Evolutionary conservation across 1,284 basidiomycete genomes (phyloP).

Genomic region (Puccinia triticina): DNA sequence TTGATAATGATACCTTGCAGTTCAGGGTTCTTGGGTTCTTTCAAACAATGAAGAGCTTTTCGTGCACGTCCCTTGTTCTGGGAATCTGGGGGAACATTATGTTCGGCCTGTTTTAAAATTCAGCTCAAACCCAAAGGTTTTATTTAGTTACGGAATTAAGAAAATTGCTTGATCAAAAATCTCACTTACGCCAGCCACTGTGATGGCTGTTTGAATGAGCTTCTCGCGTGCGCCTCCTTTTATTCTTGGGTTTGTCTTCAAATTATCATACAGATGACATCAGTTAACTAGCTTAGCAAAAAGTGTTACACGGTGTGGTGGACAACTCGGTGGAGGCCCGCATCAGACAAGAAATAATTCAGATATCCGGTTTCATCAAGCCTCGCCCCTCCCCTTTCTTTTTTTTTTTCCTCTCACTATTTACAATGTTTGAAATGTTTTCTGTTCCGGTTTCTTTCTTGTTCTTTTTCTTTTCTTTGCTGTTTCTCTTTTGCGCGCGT

Average conservation of each 20-base stretch:
- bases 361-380: too few species aligned
- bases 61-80: background rate
- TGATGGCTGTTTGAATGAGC: background rate
- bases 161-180: background rate
- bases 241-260: background rate
- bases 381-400: too few species aligned
- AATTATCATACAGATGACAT: background rate
- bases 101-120: slow-evolving; percentile 13
- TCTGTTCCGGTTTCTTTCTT: too few species aligned
- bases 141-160: background rate
- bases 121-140: background rate
- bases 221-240: slow-evolving; percentile 1
- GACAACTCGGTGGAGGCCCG: too few species aligned
- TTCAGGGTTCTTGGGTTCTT: slow-evolving; percentile 2
- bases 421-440: too few species aligned
- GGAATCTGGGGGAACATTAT: slow-evolving; percentile 8
- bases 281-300: background rate
- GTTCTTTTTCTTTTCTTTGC: too few species aligned
- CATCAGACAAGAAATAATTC: too few species aligned
- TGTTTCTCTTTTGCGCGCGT: too few species aligned
- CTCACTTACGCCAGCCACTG: background rate
- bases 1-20: slow-evolving; percentile 1
- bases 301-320: background rate
- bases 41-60: slow-evolving; percentile 23
- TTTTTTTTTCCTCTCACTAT: too few species aligned